Conservation (phyloP, 2,329 filamentous ascomycete species). For the Thelonectria blattea region DNA sequence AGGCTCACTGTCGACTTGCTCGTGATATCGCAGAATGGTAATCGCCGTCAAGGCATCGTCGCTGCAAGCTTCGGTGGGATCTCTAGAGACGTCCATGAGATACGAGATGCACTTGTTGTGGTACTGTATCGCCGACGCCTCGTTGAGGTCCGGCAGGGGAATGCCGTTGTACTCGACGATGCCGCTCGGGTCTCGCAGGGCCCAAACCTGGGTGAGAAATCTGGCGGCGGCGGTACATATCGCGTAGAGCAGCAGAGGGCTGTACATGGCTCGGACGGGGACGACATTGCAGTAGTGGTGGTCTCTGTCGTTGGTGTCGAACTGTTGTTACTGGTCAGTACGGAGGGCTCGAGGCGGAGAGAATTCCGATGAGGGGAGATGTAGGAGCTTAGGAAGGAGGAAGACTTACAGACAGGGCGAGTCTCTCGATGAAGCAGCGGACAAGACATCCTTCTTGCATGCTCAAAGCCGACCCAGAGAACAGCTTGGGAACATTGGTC, state of each 20-base stretch:
- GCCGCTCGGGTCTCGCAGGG: conserved; percentile 7
- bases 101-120: conserved; percentile 29
- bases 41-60: conserved; percentile 28
- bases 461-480: neutral
- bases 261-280: conserved; percentile 23
- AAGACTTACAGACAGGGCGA: conserved; percentile 14
- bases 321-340: neutral
- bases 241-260: conserved; percentile 22
- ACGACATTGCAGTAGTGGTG: conserved; percentile 26
- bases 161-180: conserved; percentile 20
- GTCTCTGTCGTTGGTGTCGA: conserved; percentile 25
- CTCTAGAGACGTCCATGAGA: conserved; percentile 25
- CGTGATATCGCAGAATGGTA: conserved; percentile 24
- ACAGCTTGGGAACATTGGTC: neutral
- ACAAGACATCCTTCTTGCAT: conserved; percentile 22
- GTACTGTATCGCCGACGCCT: conserved; percentile 23
- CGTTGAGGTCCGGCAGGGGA: conserved; percentile 15
- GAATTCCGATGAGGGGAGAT: too few species aligned
- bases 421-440: conserved; percentile 20
- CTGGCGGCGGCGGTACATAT: conserved; percentile 24
- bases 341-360: neutral
- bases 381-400: too few species aligned
- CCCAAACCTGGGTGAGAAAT: conserved; percentile 21
- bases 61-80: conserved; percentile 20
- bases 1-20: conserved; percentile 24